Evolutionary conservation across 2,329 filamentous ascomycete species (phyloP), one percentile per base, ranked within the genome.

Genomic region (Ambrosiella cleistominuta): DNA sequence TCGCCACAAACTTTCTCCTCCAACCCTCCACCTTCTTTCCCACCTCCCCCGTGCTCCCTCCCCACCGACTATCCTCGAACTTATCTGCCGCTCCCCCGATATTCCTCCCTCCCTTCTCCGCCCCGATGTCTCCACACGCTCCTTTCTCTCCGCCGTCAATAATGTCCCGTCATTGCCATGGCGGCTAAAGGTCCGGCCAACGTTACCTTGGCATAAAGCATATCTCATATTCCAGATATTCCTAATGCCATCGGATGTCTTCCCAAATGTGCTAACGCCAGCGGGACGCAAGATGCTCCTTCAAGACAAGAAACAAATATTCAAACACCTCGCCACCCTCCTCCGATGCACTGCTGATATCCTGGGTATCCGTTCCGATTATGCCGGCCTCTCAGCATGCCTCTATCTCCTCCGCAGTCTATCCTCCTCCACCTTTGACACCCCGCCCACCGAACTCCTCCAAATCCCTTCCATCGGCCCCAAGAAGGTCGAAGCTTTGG

Each of bases 381-480:
- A 86, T 0, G 68, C 81, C 3, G 78, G 84, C 1, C 76, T 81
- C 1, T 78, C 78, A 36, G 81, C 82, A 61, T 85, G 85, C 5
- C 75, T 97, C 1, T 85, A 91, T 65, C 76, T 97, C 5, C 78
- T 85, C 53, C 78, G 91, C 59, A 88, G 87, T 62, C 71, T 97
- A 56, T 78, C 80, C 19, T 86, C 89, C 1, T 79, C 78, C 1
- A 74, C 75, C 0, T 95, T 90, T 93, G 93, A 98, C 65, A 82
- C 85, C 39, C 86, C 82, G 1, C 80, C 86, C 0, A 74, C 85
- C 19, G 86, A 96, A 63, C 77, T 98, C 65, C 85, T 85, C 61
- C 91, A 97, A 67, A 76, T 98, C 1, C 81, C 86, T 0, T 79
- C 82, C 2, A 79, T 97, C 61, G 93, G 93, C 0, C 73, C 81